Conservation (phyloP, 345 rosid genomes). For the Pelargonium nanum region DNA sequence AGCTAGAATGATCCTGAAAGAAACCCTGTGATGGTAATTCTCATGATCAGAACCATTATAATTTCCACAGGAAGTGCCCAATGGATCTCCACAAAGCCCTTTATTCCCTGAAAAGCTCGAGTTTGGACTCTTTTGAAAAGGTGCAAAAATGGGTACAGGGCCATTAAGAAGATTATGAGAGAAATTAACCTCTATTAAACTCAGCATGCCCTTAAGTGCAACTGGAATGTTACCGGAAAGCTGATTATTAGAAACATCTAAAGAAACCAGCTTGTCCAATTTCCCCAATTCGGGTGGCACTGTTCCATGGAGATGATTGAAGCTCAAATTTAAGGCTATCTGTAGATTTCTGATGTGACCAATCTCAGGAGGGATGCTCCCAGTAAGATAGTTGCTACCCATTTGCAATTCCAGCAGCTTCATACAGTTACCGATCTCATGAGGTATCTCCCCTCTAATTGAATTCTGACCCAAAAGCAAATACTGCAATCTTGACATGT, state of each 20-base stretch:
- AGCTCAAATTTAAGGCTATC: slow-evolving; percentile 69
- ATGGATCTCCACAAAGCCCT: slow-evolving; percentile 84
- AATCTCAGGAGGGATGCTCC: slow-evolving; percentile 63
- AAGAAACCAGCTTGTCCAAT: slow-evolving; percentile 71
- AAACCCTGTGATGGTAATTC: slow-evolving; percentile 65
- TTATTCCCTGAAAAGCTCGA: slow-evolving; percentile 72
- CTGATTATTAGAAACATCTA: slow-evolving; percentile 80
- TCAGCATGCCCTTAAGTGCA: slow-evolving; percentile 68
- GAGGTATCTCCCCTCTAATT: slow-evolving; percentile 70
- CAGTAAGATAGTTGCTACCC: slow-evolving; percentile 71
- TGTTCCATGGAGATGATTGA: slow-evolving; percentile 73
- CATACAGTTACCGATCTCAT: slow-evolving; percentile 58
- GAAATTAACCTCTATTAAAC: slow-evolving; percentile 86
- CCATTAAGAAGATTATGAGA: slow-evolving; percentile 74
- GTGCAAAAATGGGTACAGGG: slow-evolving; percentile 53
- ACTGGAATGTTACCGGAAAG: slow-evolving; percentile 68
- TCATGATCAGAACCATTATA: slow-evolving; percentile 26
- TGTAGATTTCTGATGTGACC: slow-evolving; percentile 60
- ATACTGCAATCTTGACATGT: slow-evolving; percentile 54
- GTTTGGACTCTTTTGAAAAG: slow-evolving; percentile 77
- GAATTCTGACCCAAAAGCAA: slow-evolving; percentile 60
- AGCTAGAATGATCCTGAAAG: slow-evolving; percentile 68
- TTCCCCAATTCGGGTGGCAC: slow-evolving; percentile 71
- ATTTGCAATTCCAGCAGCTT: slow-evolving; percentile 48
- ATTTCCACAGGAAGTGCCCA: slow-evolving; percentile 46